Conservation (phyloP, 192 early-diverging fungal species). For the Coemansia sp. region DNA sequence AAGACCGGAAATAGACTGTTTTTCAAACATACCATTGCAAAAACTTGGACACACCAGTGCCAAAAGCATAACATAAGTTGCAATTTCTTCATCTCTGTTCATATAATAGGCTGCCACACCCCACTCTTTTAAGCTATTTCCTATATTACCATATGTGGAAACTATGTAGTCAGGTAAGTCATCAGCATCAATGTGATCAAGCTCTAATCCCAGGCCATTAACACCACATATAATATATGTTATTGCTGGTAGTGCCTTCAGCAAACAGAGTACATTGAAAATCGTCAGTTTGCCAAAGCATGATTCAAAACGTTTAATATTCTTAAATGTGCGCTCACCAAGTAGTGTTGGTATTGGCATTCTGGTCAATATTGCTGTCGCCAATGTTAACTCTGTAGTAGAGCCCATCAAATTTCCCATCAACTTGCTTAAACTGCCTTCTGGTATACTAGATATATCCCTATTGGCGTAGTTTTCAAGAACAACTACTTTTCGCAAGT, state of each 20-base stretch:
- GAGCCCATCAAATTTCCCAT: neutral
- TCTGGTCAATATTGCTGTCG: neutral
- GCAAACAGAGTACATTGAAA: neutral
- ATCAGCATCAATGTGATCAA: neutral
- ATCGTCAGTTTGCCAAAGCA: neutral
- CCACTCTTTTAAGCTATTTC: neutral
- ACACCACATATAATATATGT: neutral
- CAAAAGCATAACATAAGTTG: neutral
- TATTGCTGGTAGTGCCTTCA: neutral
- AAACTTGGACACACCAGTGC: neutral
- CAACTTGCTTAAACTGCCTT: neutral
- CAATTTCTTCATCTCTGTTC: neutral
- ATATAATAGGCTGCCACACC: no score
- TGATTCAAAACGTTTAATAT: neutral
- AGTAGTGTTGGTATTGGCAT: neutral
- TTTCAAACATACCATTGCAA: neutral
- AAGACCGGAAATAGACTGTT: neutral
- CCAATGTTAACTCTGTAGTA: neutral
- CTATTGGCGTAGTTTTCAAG: neutral
- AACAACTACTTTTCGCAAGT: neutral
- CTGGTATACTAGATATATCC: neutral
- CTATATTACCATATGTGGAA: neutral
- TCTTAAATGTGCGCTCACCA: neutral
- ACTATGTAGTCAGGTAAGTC: neutral
- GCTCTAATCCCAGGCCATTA: neutral